A percentile compares a stretch with the other conserved stretches of the same genome.
Conservation (phyloP, 1,139 yeast genomes). For the Suhomyces guaymorum region DNA sequence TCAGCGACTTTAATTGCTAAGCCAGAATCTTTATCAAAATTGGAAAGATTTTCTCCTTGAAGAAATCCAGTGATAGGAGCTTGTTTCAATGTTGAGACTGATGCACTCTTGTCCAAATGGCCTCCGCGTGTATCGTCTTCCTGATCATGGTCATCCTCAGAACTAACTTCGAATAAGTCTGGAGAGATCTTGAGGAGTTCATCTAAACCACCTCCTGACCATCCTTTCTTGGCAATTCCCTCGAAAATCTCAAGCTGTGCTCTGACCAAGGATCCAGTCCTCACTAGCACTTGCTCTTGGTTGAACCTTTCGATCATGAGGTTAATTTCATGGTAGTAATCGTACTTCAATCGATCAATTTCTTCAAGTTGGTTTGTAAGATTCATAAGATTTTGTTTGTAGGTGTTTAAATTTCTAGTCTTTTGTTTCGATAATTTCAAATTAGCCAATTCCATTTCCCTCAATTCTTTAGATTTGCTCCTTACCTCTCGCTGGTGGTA, state of each 20-base stretch:
- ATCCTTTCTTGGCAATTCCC: conserved; percentile 79
- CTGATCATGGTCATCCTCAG: conserved; percentile 11
- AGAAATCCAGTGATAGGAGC: not conserved
- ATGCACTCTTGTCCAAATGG: conserved; percentile 14
- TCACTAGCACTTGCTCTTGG: conserved; percentile 51
- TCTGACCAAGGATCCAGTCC: conserved; percentile 65
- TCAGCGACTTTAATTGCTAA: conserved; percentile 3
- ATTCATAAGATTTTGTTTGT: conserved; percentile 64
- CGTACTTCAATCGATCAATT: conserved; percentile 72
- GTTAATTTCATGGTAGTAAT: conserved; percentile 67
- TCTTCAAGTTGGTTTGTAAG: conserved; percentile 77
- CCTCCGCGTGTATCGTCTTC: conserved; percentile 2
- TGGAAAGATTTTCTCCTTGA: not conserved
- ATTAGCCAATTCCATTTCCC: conserved; percentile 58
- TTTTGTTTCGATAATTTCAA: conserved; percentile 55
- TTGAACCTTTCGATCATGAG: conserved; percentile 44
- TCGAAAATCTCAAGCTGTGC: conserved; percentile 83
- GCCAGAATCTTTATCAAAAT: conserved; percentile 2
- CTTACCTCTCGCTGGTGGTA: conserved; percentile 56
- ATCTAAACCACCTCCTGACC: conserved; percentile 86
- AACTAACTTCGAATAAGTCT: conserved; percentile 44
- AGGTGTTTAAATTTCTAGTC: conserved; percentile 60
- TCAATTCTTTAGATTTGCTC: conserved; percentile 50
- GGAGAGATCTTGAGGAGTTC: conserved; percentile 57
- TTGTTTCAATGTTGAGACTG: conserved; percentile 15